Evolutionary conservation across 805 yeast species (phyloP).

Genomic region (Nakazawaea anatomiae): DNA sequence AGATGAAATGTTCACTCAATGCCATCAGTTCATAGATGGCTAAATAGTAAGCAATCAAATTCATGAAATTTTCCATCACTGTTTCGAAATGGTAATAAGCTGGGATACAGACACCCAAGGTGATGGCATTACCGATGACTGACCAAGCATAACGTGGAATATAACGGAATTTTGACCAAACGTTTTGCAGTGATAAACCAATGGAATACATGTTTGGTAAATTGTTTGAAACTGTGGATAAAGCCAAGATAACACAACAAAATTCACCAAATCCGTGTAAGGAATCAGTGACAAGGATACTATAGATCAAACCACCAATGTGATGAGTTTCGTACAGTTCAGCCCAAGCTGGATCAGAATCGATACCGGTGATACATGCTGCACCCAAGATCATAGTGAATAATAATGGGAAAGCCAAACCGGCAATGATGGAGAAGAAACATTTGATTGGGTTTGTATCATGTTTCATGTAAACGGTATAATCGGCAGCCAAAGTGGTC

Average conservation of each 20-base stretch:
- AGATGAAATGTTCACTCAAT: slow-evolving; percentile 79
- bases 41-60: slow-evolving; percentile 85
- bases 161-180: slow-evolving; percentile 67
- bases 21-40: slow-evolving; percentile 76
- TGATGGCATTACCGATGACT: slow-evolving; percentile 61
- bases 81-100: slow-evolving; percentile 68
- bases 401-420: slow-evolving; percentile 61
- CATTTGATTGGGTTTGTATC: slow-evolving; percentile 52
- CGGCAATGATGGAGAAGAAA: slow-evolving; percentile 57
- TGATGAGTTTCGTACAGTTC: slow-evolving; percentile 46
- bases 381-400: slow-evolving; percentile 82
- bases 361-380: slow-evolving; percentile 70
- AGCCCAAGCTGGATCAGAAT: slow-evolving; percentile 37
- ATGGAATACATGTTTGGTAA: slow-evolving; percentile 93
- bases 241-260: slow-evolving; percentile 76
- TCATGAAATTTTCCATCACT: slow-evolving; percentile 85
- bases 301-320: slow-evolving; percentile 80
- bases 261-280: slow-evolving; percentile 87
- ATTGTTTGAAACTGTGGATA: slow-evolving; percentile 87
- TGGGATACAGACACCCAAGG: slow-evolving; percentile 85
- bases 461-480: slow-evolving; percentile 80
- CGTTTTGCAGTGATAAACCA: slow-evolving; percentile 79
- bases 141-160: slow-evolving; percentile 88
- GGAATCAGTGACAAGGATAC: slow-evolving; percentile 71
- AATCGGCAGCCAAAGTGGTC: slow-evolving; percentile 91